Conservation (phyloP, 169 alveolate genomes). For the Plasmodium relictum region DNA sequence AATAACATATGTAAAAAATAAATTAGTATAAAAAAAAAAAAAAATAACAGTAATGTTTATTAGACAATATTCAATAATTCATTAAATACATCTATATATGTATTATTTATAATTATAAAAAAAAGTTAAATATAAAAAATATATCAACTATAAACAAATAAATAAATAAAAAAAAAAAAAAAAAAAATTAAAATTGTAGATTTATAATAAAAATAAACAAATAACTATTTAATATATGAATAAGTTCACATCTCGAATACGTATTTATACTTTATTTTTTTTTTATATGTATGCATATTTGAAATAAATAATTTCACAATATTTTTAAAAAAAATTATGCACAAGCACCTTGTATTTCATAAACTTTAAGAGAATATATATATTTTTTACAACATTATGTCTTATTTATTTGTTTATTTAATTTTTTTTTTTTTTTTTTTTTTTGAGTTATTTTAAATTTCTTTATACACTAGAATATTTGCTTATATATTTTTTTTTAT, state of each 20-base stretch:
- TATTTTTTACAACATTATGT: background rate
- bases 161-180: conserved; percentile 20
- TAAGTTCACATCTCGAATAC: background rate
- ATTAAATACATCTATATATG: background rate
- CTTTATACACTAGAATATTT: background rate
- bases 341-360: conserved; percentile 3
- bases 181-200: conserved; percentile 11
- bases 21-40: background rate
- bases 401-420: no score
- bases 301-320: conserved; percentile 17
- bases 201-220: conserved; percentile 20
- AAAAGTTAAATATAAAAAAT: conserved; percentile 13
- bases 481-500: background rate
- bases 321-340: conserved; percentile 37
- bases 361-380: conserved; percentile 1
- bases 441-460: no score
- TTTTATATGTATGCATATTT: conserved; percentile 12
- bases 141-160: background rate
- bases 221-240: conserved; percentile 9
- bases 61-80: background rate
- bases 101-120: conserved; percentile 14
- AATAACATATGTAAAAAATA: background rate
- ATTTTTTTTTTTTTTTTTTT: no score
- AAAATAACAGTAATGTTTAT: no score
- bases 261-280: conserved; percentile 8